Percentiles rank a stretch among this genome's conserved stretches.
phyloP scores from a whole-genome alignment of 148 eudicot species.

The Bassia scoparia region DNA sequence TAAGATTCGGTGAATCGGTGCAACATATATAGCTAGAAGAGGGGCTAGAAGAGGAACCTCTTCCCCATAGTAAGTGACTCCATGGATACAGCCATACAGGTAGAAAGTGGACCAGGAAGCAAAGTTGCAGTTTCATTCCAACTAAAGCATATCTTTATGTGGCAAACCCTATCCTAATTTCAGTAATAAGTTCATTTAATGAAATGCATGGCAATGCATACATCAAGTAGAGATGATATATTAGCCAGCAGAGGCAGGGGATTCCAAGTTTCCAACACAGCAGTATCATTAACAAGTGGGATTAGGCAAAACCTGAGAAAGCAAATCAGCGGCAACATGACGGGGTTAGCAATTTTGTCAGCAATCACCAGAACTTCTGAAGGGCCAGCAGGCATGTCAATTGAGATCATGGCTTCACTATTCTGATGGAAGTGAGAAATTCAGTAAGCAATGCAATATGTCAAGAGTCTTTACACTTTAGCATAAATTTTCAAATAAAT shows the following conservation, averaged over 20 bases:
- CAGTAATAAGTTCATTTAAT: not conserved
- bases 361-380: conserved; percentile 98
- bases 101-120: not conserved
- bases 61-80: not conserved
- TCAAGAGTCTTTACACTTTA: not conserved
- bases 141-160: not conserved
- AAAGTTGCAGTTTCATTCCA: not conserved
- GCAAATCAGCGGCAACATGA: conserved; percentile 94
- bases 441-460: not conserved
- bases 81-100: not conserved
- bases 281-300: not conserved
- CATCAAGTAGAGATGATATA: not conserved
- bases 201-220: not conserved
- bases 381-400: conserved; percentile 99
- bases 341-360: conserved; percentile 83
- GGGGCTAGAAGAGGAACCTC: not conserved
- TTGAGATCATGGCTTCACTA: conserved; percentile 97
- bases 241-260: not conserved
- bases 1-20: not conserved
- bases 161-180: not conserved
- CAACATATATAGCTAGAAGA: not conserved
- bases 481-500: not conserved
- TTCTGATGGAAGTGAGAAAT: conserved; percentile 48
- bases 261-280: not conserved
- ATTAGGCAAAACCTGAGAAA: conserved; percentile 69